Percentiles rank a stretch among this genome's conserved stretches.
Conservation (phyloP, 2,329 filamentous ascomycete species). For the Fusarium kyushuense region DNA sequence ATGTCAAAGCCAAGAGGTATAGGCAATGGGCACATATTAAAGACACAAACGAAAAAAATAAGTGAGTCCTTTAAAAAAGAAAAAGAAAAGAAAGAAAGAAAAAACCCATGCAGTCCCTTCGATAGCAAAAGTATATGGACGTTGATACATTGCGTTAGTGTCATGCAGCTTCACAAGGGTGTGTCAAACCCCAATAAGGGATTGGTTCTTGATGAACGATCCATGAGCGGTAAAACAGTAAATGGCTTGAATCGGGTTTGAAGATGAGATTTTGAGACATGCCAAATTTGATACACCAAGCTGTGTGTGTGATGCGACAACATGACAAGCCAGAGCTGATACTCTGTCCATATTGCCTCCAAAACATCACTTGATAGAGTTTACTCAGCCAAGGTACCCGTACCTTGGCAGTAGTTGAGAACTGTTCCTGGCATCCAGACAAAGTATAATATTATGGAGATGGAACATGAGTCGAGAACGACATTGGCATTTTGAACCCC, state of each 20-base stretch:
- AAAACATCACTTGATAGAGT: constrained; percentile 2
- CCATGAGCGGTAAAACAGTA: constrained; percentile 28
- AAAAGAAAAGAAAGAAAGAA: too few relatives aligned
- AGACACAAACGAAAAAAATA: not conserved
- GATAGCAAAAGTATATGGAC: constrained; percentile 19
- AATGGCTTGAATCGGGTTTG: constrained; percentile 29
- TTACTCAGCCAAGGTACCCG: not conserved
- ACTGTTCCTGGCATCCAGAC: not conserved
- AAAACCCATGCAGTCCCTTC: not conserved
- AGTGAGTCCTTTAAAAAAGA: not conserved
- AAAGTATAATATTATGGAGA: constrained; percentile 11
- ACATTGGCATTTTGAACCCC: constrained; percentile 11
- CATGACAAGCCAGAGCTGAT: constrained; percentile 1
- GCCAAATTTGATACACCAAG: constrained; percentile 1
- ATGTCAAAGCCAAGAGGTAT: too few relatives aligned
- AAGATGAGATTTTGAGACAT: constrained; percentile 31
- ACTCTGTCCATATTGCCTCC: not conserved
- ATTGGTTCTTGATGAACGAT: not conserved
- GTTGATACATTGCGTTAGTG: constrained; percentile 42
- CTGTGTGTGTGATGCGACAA: constrained; percentile 1
- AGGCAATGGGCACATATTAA: too few relatives aligned
- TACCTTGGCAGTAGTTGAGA: not conserved
- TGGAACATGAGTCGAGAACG: constrained; percentile 23
- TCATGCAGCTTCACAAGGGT: constrained; percentile 41
- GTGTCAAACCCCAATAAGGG: constrained; percentile 19